Conservation (phyloP, 2,329 filamentous ascomycete genomes). For the Colletotrichum liriopes region DNA sequence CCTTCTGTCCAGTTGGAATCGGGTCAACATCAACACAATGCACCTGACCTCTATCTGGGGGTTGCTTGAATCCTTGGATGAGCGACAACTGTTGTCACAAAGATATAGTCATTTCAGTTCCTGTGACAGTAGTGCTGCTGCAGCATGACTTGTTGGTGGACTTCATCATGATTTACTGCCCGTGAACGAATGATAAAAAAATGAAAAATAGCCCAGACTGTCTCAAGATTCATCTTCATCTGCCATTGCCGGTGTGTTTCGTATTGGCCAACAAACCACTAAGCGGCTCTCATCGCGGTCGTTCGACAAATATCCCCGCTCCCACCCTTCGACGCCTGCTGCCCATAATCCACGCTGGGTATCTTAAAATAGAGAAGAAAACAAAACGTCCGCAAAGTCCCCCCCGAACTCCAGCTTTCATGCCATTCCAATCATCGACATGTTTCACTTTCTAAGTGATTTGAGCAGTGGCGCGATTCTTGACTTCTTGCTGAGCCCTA, state of each 20-base stretch:
- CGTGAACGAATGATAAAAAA: too few relatives aligned
- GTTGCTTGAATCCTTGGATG: neutral
- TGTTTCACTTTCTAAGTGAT: constrained; percentile 58
- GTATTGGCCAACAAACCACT: neutral
- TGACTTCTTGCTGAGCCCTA: constrained; percentile 66
- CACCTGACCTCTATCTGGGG: neutral
- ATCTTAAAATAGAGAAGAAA: constrained; percentile 9
- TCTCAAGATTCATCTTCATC: neutral
- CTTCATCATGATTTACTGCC: neutral
- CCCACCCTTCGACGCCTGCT: constrained; percentile 10
- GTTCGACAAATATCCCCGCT: neutral
- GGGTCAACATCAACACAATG: neutral
- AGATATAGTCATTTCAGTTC: neutral
- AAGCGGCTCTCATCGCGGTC: neutral
- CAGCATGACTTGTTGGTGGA: neutral
- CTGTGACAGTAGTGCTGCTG: neutral
- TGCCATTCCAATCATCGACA: neutral
- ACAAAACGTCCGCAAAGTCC: neutral
- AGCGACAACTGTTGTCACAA: neutral
- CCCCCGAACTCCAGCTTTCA: neutral
- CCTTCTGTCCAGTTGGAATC: neutral
- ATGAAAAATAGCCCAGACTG: too few relatives aligned
- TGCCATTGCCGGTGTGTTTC: neutral
- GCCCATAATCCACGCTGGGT: constrained; percentile 20
- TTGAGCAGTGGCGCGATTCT: constrained; percentile 68